Percentiles rank a stretch among this genome's conserved stretches.
Evolutionary conservation across 345 rosid genomes (phyloP).

Genomic region (Eucalyptus decipiens): DNA sequence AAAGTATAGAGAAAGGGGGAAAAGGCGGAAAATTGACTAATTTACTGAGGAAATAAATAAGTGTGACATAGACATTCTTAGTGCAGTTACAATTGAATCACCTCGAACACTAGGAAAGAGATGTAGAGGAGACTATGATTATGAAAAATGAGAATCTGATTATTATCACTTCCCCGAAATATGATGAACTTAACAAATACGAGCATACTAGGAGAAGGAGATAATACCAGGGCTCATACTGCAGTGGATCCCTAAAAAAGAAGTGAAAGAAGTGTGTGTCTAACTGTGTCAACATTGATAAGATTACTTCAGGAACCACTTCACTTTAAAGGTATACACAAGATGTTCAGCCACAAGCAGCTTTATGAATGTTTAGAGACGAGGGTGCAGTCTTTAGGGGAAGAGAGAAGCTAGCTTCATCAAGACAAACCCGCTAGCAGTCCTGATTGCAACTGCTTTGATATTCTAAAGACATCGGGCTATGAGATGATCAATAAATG

Average conservation of each 20-base stretch:
- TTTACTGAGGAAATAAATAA: not conserved
- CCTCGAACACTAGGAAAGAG: not conserved
- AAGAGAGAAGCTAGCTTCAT: not conserved
- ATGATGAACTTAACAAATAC: not conserved
- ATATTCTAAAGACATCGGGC: not conserved
- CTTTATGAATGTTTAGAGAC: not conserved
- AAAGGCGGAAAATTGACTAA: not conserved
- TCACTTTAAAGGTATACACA: not conserved
- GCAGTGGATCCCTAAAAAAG: not conserved
- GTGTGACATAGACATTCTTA: not conserved
- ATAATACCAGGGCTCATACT: not conserved
- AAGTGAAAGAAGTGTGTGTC: not conserved
- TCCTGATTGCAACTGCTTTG: not conserved
- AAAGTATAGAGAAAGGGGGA: not conserved
- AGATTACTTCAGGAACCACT: not conserved
- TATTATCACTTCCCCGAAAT: not conserved
- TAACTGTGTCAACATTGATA: not conserved
- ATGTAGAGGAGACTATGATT: not conserved
- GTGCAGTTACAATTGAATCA: not conserved
- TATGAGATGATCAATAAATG: not conserved
- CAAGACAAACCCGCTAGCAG: not conserved
- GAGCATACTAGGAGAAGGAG: not conserved
- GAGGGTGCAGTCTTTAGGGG: not conserved
- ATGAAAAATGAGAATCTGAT: not conserved
- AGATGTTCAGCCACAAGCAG: not conserved